Conservation (phyloP, 768 basidiomycete genomes). For the Kwoniella dendrophila region DNA sequence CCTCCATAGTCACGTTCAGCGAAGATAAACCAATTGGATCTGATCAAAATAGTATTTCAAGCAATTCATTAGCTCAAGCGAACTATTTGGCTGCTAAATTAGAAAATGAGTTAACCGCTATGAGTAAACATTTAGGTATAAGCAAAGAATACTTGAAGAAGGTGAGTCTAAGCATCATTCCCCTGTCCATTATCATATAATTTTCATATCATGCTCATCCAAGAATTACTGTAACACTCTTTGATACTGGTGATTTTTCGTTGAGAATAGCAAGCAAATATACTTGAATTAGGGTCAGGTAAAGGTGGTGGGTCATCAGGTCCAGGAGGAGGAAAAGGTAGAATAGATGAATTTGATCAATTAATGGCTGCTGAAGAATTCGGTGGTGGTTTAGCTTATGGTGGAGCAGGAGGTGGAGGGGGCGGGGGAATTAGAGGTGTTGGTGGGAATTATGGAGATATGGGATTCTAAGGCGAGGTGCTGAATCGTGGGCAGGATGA, state of each 20-base stretch:
- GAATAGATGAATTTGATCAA: conserved; percentile 23
- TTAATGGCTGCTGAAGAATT: conserved; percentile 30
- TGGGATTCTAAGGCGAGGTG: conserved; percentile 20
- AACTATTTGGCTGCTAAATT: conserved; percentile 22
- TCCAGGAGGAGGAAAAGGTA: conserved; percentile 1
- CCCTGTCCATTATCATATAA: background rate
- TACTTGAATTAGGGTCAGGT: conserved; percentile 12
- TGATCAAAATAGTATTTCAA: background rate
- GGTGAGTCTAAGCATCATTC: conserved; percentile 22
- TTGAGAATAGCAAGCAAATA: conserved; percentile 21
- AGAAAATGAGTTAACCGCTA: conserved; percentile 25
- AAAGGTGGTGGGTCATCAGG: conserved; percentile 3
- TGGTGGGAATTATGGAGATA: conserved; percentile 22
- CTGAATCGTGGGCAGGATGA: background rate
- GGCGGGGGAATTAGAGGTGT: conserved; percentile 11
- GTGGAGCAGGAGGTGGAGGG: background rate
- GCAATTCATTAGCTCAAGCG: conserved; percentile 14
- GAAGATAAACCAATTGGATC: conserved; percentile 14
- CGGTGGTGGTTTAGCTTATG: background rate
- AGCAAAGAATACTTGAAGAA: conserved; percentile 37
- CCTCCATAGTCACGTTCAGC: conserved; percentile 36
- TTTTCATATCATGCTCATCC: background rate
- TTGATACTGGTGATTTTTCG: background rate
- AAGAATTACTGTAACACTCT: background rate
- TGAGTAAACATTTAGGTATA: conserved; percentile 26